Evolutionary conservation across 169 alveolate genomes (phyloP), one percentile per base, ranked within the genome.

Genomic region (Plasmodium sp.): DNA sequence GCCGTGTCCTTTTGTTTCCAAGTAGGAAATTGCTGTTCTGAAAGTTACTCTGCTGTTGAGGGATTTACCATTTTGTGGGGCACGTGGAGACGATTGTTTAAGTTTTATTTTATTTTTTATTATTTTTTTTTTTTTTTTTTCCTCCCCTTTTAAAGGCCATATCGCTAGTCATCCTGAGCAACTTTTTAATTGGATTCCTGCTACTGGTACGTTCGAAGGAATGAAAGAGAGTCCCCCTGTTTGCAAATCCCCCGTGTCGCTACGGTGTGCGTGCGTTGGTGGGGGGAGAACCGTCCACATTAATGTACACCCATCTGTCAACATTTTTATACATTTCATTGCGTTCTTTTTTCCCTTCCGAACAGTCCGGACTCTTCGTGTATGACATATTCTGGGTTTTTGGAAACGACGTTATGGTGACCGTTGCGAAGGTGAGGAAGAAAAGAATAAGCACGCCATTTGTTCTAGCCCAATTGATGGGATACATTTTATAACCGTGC

Each of bases 301-400:
- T 67, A 67, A 67, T 67, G 27, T 67, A 31, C 27, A 22, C 77
- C 12, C n/a, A 67, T n/a, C 77, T 39, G 12, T n/a, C 36, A 67
- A 27, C 34, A n/a, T 4, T 12, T 62, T 81, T 48, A 43, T 81
- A 10, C 73, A 33, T 7, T 34, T 84, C 3, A 73, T 9, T 43
- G 3, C 73, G 36, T 88, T 43, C 18, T 10, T 18, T 73, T 74
- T 43, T 12, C 33, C 39, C 62, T 22, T 34, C 27, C 51, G 27
- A 34, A 27, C 36, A 91, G 95, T 92, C 97, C 34, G 98, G 98
- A 58, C 94, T 98, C 81, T 98, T 98, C 77, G 96, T 98, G 92
- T 98, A 98, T 93, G 99, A 98, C 90, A 97, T 98, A 12, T 98
- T 98, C 96, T 98, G 98, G 98, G 99, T 98, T n/a, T 98, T 97